Evolutionary conservation across 306 rosid genomes (phyloP).

Genomic region (Begonia peltatifolia): DNA sequence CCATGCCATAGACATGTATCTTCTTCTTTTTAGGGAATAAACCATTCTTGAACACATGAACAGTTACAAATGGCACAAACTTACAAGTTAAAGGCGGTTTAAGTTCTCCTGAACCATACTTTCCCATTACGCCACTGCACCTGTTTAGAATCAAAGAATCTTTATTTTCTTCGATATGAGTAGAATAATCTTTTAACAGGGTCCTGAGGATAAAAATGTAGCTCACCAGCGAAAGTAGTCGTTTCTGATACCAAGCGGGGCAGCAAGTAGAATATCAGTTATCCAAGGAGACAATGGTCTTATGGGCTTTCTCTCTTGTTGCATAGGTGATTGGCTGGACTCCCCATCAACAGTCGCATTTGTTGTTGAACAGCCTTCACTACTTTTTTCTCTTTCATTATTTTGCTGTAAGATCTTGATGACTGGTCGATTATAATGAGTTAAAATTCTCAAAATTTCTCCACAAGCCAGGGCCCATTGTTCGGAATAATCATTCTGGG

Average conservation of each 20-base stretch:
- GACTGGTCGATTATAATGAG: constrained; percentile 93
- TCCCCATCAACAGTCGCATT: constrained; percentile 42
- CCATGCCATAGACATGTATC: too few relatives aligned
- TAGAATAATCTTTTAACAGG: too few relatives aligned
- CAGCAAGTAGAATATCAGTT: constrained; percentile 77
- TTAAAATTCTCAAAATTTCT: constrained; percentile 81
- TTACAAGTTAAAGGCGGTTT: constrained; percentile 74
- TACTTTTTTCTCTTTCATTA: constrained; percentile 59
- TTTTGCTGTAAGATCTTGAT: constrained; percentile 47
- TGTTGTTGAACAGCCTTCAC: constrained; percentile 72
- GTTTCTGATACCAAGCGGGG: constrained; percentile 85
- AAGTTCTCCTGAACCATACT: constrained; percentile 96
- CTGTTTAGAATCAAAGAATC: constrained; percentile 21
- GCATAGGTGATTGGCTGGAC: constrained; percentile 31
- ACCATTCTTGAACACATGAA: too few relatives aligned
- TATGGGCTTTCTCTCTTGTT: constrained; percentile 73
- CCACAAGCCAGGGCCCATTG: constrained; percentile 99
- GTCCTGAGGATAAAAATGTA: not conserved
- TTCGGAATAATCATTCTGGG: constrained; percentile 83
- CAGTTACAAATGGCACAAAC: not conserved
- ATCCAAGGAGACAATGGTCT: constrained; percentile 97
- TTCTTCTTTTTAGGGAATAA: too few relatives aligned
- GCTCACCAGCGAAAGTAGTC: constrained; percentile 97
- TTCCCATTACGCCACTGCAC: constrained; percentile 99
- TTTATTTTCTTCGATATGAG: too few relatives aligned